Evolutionary conservation across 225 moss, liverwort and hornwort species (phyloP), one percentile per base, ranked within the genome.

Genomic region (Ulota crispa): DNA sequence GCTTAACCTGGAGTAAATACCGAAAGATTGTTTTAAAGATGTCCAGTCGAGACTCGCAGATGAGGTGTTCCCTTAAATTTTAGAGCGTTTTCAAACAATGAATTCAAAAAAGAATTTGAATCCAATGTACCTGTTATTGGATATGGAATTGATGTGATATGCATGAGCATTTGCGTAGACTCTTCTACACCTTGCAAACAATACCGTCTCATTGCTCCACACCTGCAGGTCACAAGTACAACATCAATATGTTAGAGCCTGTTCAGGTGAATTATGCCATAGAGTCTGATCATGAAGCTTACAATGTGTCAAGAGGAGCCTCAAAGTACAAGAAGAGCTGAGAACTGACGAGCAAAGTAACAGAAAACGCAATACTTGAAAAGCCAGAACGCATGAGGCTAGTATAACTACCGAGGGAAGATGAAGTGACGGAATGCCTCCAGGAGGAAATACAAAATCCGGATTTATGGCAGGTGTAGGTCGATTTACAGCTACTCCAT

Each of bases 131-230:
- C 97, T 98, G 89, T 98, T 98, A 87, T 91, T 98, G 36, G 97
- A 98, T 68, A 98, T 95, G 72, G 97, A 98, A 72, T 98, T 98
- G 89, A 98, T 94, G 87, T 98, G 97, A 83, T 98, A 98, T 81
- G 97, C 97, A 85, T 98, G 97, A 50, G 97, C 97, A 82, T 98
- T 98, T 16, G 93, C 97, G 82, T 94, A 98, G 76, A 98, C 89
- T 92, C 93, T 95, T 89, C 95, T 93, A 91, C 97, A 98, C 86
- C 91, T 95, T 64, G 97, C 95, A 89, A 95, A 77, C 79, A 98
- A 91, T 70, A 93, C 94, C 68, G 95, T 93, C 83, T 98, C 97
- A 68, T 92, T 93, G 87, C 92, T 98, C 95, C 94, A 98, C 72
- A 98, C 93, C 97, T 98, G 89, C 77, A 63, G 70, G n/a, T 73